Evolutionary conservation across 208 protist genomes (phyloP), one percentile per base, ranked within the genome.

Genomic region (Leishmania aethiopica): DNA sequence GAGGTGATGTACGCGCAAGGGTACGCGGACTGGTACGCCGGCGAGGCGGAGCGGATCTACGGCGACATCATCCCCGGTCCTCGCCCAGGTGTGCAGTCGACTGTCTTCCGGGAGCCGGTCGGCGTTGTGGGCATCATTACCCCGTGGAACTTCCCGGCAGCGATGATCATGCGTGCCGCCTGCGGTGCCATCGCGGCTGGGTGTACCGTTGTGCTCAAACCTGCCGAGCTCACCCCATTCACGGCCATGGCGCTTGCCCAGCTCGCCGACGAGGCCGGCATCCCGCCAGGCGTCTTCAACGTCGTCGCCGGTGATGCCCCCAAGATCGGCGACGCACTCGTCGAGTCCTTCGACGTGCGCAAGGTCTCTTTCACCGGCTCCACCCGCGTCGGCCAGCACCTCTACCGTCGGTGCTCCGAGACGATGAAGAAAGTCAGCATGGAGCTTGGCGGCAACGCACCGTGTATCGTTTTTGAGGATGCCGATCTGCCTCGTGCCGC

Each of bases 101-200:
- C 90, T 62, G 91, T 97, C 40, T 79, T 91, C 45, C 93, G 93
- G 53, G 91, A 96, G 83, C 95, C 95, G 4, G 80, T 98, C 32
- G 96, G 97, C 8, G 90, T 98, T 37, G 93, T 98, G 0, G 93
- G 87, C 28, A 84, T 97, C 51, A 91, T 98, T 57, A 98, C 94
- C n/a, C 96, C 97, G 60, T 99, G 94, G 94, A 99, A 99, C 89
- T 98, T 97, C 73, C 97, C 97, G 4, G 89, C 96, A 19, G 86
- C 92, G 55, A 97, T 98, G 90, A 92, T 96, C 66, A 91, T 89
- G 15, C 92, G 92, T 17, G 89, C 93, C 13, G 90, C 93, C 15
- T 92, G 90, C 49, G 94, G 89, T 6, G 97, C 97, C n/a, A 88
- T 98, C 45, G 96, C 96, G 32, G 96, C 96, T 7, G 97, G 97